Base-by-base conservation (phyloP, 2,329 filamentous ascomycete species). In the Aspergillus udagawae region DNA sequence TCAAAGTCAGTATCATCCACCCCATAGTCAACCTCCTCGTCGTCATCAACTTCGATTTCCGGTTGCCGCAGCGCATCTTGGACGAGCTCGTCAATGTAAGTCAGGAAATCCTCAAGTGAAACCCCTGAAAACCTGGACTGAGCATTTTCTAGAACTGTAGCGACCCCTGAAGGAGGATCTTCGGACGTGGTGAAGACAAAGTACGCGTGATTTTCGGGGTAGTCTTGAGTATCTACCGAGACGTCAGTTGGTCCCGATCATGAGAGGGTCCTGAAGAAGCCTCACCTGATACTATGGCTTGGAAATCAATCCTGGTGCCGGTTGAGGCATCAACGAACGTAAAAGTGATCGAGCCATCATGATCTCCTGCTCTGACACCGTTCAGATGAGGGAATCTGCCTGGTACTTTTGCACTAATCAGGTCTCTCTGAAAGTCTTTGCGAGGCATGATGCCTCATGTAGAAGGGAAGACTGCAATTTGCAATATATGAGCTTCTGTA, bases 291-390 rank as follows among this genome's bases (percentile, higher is more conserved):
- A 79, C 64, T 21, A 76, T 63, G 12, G 69, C 70, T 38, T 76
- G 69, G 38, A 80, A 65, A 27, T 75, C 67, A 41, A 79, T 65
- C 2, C 55, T 49, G 4, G 59, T 53, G 10, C 48, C 41, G 27
- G 67, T 70, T 35, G 69, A 63, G 5, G 68, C 65, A 23, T 66
- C 55, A 35, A 74, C 73, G 45, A 81, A 89, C 4, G 73, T 78
- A 69, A 93, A 88, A 14, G 80, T 81, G 56, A 95, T 79, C 56
- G 89, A 85, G 52, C 89, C 90, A 70, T 93, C 88, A 32, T 89
- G 87, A 4, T 86, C 84, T 17, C 88, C 88, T 38, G 78, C 76
- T 35, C 75, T 74, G 25, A 96, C 75, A 35, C 79, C 68, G 50
- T 74, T 74, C 50, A 94, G 77, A 51, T 80, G 74, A 1, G 75